Base-by-base conservation (phyloP, 148 eudicot species). In the Agrostemma githago region DNA sequence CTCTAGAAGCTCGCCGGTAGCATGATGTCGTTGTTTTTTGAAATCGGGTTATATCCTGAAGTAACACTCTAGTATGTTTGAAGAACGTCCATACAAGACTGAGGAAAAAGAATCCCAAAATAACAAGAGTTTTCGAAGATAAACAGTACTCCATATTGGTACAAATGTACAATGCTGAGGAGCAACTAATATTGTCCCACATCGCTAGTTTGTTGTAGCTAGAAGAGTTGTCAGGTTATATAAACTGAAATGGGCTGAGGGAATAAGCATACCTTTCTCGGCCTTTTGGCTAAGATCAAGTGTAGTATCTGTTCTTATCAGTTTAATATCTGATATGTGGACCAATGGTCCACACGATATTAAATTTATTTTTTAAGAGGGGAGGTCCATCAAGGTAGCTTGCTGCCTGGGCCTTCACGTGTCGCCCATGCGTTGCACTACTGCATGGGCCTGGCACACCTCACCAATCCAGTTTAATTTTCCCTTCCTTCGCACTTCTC, bases 301-400 rank as follows among this genome's bases (percentile, higher is more conserved):
- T 85, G 90, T 87, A 87, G 84, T 87, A 87, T 87, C 88, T 87
- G 88, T 85, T 87, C 86, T 87, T 87, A 87, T 87, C 86, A 87
- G 88, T 85, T 87, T 87, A 87, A 87, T 87, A 87, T 85, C 86
- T 85, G 87, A 85, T 85, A 85, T 59, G 87, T 86, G 86, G 76
- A 75, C 69, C 83, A 87, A 60, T 19, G 81, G 78, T 58, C 14
- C 84, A 85, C 86, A 70, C 63, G 88, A 85, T 85, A 81, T 87
- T 83, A 87, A 85, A 72, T 86, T 80, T 44, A 74, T 74, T 70
- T 74, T 74, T 79, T 62, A 53, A 70, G 78, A 65, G 82, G 75
- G 66, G 46, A 26, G 66, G 37, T 2, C 74, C 66, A 38, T 5
- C 46, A 48, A 53, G 67, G 75, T 60, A 66, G 77, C 69, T 72